Evolutionary conservation across 192 early-diverging fungal species (phyloP).

Genomic region (Umbelopsis isabellina): DNA sequence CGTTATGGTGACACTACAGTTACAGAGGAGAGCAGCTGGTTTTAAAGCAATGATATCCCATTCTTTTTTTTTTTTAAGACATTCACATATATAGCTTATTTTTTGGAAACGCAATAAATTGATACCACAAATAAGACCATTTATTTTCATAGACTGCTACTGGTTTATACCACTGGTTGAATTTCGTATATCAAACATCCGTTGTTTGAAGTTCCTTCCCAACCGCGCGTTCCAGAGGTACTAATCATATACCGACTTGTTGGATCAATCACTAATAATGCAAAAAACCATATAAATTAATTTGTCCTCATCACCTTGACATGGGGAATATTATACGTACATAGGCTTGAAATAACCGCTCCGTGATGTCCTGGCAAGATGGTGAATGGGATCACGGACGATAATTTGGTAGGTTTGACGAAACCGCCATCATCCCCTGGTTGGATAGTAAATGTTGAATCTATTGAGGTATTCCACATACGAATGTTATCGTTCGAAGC

Average conservation of each 20-base stretch:
- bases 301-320: neutral
- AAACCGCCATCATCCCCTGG: slow-evolving; percentile 32
- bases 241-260: slow-evolving; percentile 84
- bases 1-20: slow-evolving; percentile 30
- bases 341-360: slow-evolving; percentile 74
- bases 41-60: slow-evolving; percentile 11
- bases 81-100: neutral
- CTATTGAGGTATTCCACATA: slow-evolving; percentile 79
- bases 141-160: neutral
- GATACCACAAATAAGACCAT: neutral
- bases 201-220: slow-evolving; percentile 89
- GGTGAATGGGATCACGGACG: slow-evolving; percentile 73
- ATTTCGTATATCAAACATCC: slow-evolving; percentile 87
- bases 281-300: neutral
- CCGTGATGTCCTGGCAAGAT: slow-evolving; percentile 96
- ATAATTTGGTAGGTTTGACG: slow-evolving; percentile 26
- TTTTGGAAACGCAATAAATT: neutral
- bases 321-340: slow-evolving; percentile 48
- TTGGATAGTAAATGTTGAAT: slow-evolving; percentile 43
- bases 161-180: slow-evolving; percentile 46
- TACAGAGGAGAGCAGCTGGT: neutral
- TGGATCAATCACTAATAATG: slow-evolving; percentile 67
- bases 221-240: slow-evolving; percentile 92
- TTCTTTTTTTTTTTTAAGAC: neutral
- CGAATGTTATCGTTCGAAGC: slow-evolving; percentile 93